Percentiles rank a stretch among this genome's conserved stretches.
phyloP scores from a whole-genome alignment of 2,329 filamentous ascomycete genomes.

The Intubia oerlemansii region DNA sequence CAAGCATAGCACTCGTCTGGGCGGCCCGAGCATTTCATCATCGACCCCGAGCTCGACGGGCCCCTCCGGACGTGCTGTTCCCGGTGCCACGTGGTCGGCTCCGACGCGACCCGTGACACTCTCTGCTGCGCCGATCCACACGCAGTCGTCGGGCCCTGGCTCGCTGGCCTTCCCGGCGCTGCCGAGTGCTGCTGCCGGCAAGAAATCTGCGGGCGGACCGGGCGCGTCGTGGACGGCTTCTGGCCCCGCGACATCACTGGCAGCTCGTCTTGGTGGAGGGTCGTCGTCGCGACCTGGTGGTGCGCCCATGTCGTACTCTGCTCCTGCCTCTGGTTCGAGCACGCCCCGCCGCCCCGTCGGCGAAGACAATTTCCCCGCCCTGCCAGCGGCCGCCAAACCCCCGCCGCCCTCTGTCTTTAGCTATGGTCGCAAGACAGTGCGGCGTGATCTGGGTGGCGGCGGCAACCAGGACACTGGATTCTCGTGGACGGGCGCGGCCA shows the following conservation, averaged over 20 bases:
- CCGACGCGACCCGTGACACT: constrained; percentile 7
- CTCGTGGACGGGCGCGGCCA: constrained; percentile 22
- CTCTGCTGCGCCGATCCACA: constrained; percentile 3
- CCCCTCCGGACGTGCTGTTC: constrained; percentile 5
- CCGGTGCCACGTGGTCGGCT: constrained; percentile 9
- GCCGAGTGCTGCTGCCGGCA: constrained; percentile 12
- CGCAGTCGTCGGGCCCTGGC: constrained; percentile 10
- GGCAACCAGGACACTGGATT: constrained; percentile 25
- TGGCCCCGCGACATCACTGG: constrained; percentile 4
- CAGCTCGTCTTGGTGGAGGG: constrained; percentile 6
- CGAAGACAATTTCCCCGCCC: constrained; percentile 56
- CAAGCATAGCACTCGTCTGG: constrained; percentile 33
- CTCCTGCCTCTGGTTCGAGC: not conserved
- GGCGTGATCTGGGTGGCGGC: constrained; percentile 31
- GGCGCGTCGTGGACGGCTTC: constrained; percentile 10
- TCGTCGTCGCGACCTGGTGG: no score
- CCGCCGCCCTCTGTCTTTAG: constrained; percentile 39
- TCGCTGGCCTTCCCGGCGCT: constrained; percentile 24
- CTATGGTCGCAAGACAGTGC: constrained; percentile 32
- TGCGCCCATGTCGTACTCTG: not conserved
- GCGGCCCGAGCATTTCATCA: constrained; percentile 13
- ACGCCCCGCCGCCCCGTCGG: constrained; percentile 7
- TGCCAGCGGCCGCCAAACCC: constrained; percentile 57
- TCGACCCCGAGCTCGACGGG: constrained; percentile 1
- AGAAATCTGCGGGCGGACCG: not conserved